Evolutionary conservation across 176 grass and related monocot species (phyloP), one percentile per base, ranked within the genome.

Genomic region (Calamus simplicifolius): DNA sequence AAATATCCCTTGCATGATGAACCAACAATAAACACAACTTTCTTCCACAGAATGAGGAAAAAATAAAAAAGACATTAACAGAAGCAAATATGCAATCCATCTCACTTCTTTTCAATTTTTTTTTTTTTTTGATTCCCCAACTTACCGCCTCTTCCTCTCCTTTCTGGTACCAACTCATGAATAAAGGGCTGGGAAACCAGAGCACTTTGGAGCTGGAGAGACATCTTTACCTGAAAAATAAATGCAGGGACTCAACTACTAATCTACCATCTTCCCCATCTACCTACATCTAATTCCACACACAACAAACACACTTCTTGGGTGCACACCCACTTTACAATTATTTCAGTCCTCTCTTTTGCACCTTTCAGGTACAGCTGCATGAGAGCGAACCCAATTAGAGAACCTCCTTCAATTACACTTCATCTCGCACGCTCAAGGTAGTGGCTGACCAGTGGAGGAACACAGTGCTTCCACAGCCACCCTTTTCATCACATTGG

Each of bases 391-490:
- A 53, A 19, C 54, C 54, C 31, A 62, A 58, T 72, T 55, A 16
- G 52, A 27, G 25, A 27, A n/a, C 8, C 76, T 72, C 17, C 18
- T 15, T 38, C n/a, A 21, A 17, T 19, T 2, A 1, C 51, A 63
- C 26, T 63, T 30, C 29, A 82, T 85, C 64, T 43, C 50, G 28
- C 17, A 67, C 4, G 29, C 52, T 17, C 2, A 53, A 51, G 57
- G 49, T 63, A 26, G 25, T 67, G 68, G 58, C 57, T 79, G 83
- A 38, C 58, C 64, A 70, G 29, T 50, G 27, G 93, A 19, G 25
- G 63, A 75, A 25, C 94, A 98, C 16, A 80, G 54, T 13, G 76
- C 94, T 69, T 98, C 88, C 3, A 98, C 94, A 4, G 88, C 94
- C 67, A 98, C 73, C 69, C 62, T 83, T 64, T 98, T 98, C 56